Evolutionary conservation across 163 green algal species (phyloP), one percentile per base, ranked within the genome.

Genomic region (Volvox carteri): DNA sequence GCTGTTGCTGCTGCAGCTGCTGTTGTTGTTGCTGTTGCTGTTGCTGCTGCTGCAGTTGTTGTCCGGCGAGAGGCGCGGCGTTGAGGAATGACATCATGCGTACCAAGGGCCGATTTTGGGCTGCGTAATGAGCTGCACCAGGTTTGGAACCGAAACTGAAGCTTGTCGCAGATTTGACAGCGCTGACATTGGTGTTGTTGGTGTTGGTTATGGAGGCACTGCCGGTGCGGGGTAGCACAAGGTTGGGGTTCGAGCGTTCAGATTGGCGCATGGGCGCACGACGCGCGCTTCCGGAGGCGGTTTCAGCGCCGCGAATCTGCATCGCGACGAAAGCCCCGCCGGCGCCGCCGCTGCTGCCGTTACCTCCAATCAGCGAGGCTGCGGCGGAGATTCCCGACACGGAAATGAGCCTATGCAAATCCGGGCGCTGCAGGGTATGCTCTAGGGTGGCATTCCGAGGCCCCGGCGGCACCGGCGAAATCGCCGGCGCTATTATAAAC

Each of bases 21-120:
- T 44, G n/a, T 28, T 41, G 28, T 25, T 62, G 46, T 33, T 70
- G 75, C 75, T 68, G 75, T 41, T n/a, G 67, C 18, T 11, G 67
- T 37, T 50, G 67, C 2, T 37, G 70, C 39, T 35, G 5, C 70
- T 70, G 58, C 6, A 37, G 58, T 6, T 70, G 58, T 1, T 4
- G 14, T 37, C 67, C 35, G n/a, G 67, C 33, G 33, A 25, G 70
- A 11, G 52, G 19, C 18, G 52, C 1, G 14, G 80, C 46, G 42
- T 78, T 87, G 8, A 87, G 80, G 44, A 87, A 87, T 33, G 62
- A 79, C 80, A 87, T 87, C 80, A 87, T 87, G 16, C 80, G 80
- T 19, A 87, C 65, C 62, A 79, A 65, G 2, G 65, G 80, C 80
- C 80, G 75, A 16, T 81, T 28, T 9, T 81, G 73, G 44, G 33